A percentile compares a stretch with the other conserved stretches of the same genome.
Evolutionary conservation across 2,329 filamentous ascomycete genomes (phyloP).

Genomic region (Pseudocercospora fuligena): DNA sequence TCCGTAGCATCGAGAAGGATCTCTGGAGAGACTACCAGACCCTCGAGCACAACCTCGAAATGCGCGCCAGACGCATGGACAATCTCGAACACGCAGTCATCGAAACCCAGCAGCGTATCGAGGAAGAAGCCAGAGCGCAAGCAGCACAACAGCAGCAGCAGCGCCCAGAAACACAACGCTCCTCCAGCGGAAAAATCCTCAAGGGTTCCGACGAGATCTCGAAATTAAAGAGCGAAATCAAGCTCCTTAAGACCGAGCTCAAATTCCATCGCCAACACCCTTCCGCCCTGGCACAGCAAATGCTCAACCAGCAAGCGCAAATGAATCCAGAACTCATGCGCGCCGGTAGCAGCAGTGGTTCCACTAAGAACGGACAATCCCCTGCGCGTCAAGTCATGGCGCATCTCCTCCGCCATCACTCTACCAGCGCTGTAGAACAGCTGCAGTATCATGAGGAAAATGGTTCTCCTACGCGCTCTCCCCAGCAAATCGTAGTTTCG

Average conservation of each 20-base stretch:
- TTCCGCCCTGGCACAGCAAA: slow-evolving; percentile 40
- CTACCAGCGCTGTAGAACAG: slow-evolving; percentile 56
- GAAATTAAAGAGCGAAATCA: slow-evolving; percentile 65
- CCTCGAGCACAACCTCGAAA: slow-evolving; percentile 79
- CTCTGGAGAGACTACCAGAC: slow-evolving; percentile 89
- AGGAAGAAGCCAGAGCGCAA: slow-evolving; percentile 24
- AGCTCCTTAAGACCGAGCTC: slow-evolving; percentile 64
- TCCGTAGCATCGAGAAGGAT: slow-evolving; percentile 85
- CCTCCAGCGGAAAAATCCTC: slow-evolving; percentile 44
- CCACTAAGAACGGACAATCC: slow-evolving; percentile 21
- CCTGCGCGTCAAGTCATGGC: slow-evolving; percentile 52
- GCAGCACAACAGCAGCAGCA: slow-evolving; percentile 26
- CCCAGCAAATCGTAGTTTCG: slow-evolving; percentile 54
- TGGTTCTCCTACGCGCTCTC: slow-evolving; percentile 13
- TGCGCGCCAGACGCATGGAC: slow-evolving; percentile 83
- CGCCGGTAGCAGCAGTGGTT: slow-evolving; percentile 26
- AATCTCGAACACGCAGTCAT: slow-evolving; percentile 80
- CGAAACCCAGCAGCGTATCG: slow-evolving; percentile 54
- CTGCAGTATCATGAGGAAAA: slow-evolving; percentile 28
- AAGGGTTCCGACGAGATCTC: slow-evolving; percentile 59
- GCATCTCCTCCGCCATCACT: slow-evolving; percentile 61
- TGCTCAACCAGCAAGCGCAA: slow-evolving; percentile 38
- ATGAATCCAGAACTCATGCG: slow-evolving; percentile 30
- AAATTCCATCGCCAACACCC: slow-evolving; percentile 64
- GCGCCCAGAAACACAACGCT: slow-evolving; percentile 38